Evolutionary conservation across 306 rosid genomes (phyloP), one percentile per base, ranked within the genome.

Genomic region (Benincasa hispida): DNA sequence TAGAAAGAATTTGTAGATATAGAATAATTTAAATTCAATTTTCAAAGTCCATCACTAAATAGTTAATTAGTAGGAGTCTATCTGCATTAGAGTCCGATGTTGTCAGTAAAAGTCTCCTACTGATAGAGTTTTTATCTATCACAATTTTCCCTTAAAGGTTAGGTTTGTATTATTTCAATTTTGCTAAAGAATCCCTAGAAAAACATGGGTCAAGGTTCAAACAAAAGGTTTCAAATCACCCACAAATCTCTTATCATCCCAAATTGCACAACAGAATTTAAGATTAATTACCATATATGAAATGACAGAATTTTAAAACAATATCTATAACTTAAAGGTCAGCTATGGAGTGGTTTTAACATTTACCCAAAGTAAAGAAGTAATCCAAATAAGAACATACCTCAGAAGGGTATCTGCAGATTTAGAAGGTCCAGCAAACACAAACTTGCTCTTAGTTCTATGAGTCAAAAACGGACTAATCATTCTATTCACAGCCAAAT

Each of bases 371-470:
- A 66, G 27, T 10, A 66, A 5, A 66, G 17, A 19, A 35, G 24
- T 41, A 68, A 42, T 13, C 34, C 32, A 24, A 24, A 25, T 7
- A 68, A 68, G 56, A 11, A 42, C 5, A 56, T 19, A 89, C 93
- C 88, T 84, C 56, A 85, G 73, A 79, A 87, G 93, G 41, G 88
- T 81, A 32, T 86, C 93, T 4, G 89, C 86, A 57, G 92, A 81
- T 81, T 86, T 89, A 37, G 96, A 83, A 42, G 91, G 93, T 18
- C 91, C 90, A 30, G 93, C 93, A 42, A 86, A 91, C 19, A 89
- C 86, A 80, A 88, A 87, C 81, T 91, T 91, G 91, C 91, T 88
- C 76, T 91, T 89, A 27, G 89, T 87, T 78, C 89, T 86, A 68
- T 87, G 90, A 2, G 91, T 91, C 19, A 91, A 76, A 41, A 91